These are phyloP conservation scores for Syncephalastrum racemosum DNA, from an alignment of 371 early-diverging fungal species.

Conservation along the genomic window DNA sequence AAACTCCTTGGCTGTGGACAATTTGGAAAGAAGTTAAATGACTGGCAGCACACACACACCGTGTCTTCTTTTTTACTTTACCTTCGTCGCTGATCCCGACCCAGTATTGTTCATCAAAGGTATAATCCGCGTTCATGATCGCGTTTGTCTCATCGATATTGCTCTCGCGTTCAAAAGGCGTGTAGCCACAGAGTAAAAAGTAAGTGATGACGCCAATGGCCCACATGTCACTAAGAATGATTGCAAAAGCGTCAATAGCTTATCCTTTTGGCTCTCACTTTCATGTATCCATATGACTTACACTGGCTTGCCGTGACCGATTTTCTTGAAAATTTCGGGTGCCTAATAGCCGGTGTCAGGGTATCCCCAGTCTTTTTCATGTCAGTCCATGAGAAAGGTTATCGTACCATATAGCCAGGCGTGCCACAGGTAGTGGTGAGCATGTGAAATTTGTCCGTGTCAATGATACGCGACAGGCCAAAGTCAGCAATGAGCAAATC, in stretches of 20 bases:
- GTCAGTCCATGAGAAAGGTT: too few relatives aligned
- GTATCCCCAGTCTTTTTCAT: background rate
- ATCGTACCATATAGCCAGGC: conserved; percentile 76
- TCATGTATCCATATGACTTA: conserved; percentile 22
- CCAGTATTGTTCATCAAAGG: conserved; percentile 85
- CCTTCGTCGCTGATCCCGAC: conserved; percentile 42
- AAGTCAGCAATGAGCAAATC: conserved; percentile 88
- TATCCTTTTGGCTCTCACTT: background rate
- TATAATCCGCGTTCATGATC: conserved; percentile 73
- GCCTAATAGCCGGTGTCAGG: conserved; percentile 35
- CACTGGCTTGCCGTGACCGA: conserved; percentile 67
- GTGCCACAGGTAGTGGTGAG: conserved; percentile 86
- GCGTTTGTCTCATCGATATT: conserved; percentile 65
- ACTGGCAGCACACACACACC: background rate
- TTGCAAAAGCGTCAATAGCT: conserved; percentile 48
- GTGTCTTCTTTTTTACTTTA: conserved; percentile 10
- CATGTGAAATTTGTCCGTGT: conserved; percentile 73
- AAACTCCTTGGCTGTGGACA: conserved; percentile 77
- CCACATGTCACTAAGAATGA: conserved; percentile 76
- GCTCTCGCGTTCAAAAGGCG: conserved; percentile 84
- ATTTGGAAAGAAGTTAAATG: background rate
- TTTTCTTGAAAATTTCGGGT: conserved; percentile 80
- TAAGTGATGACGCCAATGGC: conserved; percentile 91
- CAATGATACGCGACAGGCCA: conserved; percentile 84
- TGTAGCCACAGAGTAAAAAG: conserved; percentile 84